Conservation (phyloP, 768 basidiomycete genomes). For the Kwoniella botswanensis region DNA sequence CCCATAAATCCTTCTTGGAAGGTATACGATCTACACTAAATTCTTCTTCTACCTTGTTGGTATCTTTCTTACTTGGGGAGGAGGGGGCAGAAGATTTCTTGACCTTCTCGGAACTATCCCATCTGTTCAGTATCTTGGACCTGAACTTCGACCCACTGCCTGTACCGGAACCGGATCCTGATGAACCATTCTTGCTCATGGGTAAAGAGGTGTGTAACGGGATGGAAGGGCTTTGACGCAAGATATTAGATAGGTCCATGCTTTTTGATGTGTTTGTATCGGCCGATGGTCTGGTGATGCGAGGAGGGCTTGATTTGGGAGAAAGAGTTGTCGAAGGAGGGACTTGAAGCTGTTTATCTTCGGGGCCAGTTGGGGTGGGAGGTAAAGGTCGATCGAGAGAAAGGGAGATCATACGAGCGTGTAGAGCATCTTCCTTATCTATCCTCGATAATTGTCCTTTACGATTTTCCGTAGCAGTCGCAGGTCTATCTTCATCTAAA, state of each 20-base stretch:
- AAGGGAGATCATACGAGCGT: constrained; percentile 22
- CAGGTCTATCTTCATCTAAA: background rate
- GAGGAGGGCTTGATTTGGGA: no score
- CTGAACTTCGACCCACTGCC: constrained; percentile 2
- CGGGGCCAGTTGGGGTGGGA: constrained; percentile 3
- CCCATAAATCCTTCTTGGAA: constrained; percentile 41
- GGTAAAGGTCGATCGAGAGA: constrained; percentile 18
- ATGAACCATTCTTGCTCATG: constrained; percentile 11
- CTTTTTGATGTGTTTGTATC: constrained; percentile 3
- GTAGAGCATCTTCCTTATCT: constrained; percentile 15
- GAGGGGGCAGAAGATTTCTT: constrained; percentile 11
- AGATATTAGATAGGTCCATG: background rate
- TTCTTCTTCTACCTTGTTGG: constrained; percentile 30
- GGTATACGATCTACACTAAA: constrained; percentile 50
- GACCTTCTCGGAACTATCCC: constrained; percentile 22
- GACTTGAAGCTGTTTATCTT: no score
- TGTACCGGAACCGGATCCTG: constrained; percentile 1
- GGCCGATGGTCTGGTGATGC: background rate
- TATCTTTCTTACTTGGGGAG: background rate
- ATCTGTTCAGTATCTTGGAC: constrained; percentile 9
- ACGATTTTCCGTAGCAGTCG: background rate
- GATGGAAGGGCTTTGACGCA: constrained; percentile 1
- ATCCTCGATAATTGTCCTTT: constrained; percentile 4
- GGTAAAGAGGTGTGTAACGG: constrained; percentile 4
- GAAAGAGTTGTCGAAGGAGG: no score